Base-by-base conservation (phyloP, 2,329 filamentous ascomycete species). In the Fusarium guadeloupense region DNA sequence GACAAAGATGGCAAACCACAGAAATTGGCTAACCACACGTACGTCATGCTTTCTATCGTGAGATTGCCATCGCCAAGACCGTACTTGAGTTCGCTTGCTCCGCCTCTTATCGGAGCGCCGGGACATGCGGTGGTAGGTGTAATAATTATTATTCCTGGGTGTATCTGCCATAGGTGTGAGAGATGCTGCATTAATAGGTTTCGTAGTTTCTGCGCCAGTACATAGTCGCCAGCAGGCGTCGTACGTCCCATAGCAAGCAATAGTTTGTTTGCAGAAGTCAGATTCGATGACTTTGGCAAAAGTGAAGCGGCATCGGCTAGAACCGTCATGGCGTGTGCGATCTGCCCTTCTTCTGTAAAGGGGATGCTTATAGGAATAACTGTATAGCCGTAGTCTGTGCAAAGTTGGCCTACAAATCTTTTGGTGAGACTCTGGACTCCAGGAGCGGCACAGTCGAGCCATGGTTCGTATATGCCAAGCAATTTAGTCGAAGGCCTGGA, bases 301-400 rank as follows among this genome's bases (percentile, higher is more conserved):
- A 82, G 65, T 1, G 79, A 77, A 1, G 80, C 75, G 2, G 74
- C 80, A 33, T 93, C 90, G 10, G 83, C 81, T 51, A 93, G 83
- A 54, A 93, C 90, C 1, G 89, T 91, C 64, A 93, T 75, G n/a
- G 88, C 87, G 72, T 93, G 90, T 0, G 90, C 89, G 10, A 85
- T 81, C 72, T 92, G 89, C 25, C 88, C 89, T 67, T 91, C 83
- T 13, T 80, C 70, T 1, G 86, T 65, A 23, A 84, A 79, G 0
- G 86, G 86, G 37, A 89, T 82, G 2, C 77, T 76, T 54, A 89
- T 83, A 37, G 84, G 77, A 3, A 89, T 74, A 5, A 81, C 68
- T n/a, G 73, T 71, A 71, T 89, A 89, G 43, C 80, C 82, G 14
- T 80, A 73, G 10, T 81, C 72, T 6, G 73, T 65, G n/a, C 78